Evolutionary conservation across 2,329 filamentous ascomycete species (phyloP).

Genomic region (Penicillium occitanis): DNA sequence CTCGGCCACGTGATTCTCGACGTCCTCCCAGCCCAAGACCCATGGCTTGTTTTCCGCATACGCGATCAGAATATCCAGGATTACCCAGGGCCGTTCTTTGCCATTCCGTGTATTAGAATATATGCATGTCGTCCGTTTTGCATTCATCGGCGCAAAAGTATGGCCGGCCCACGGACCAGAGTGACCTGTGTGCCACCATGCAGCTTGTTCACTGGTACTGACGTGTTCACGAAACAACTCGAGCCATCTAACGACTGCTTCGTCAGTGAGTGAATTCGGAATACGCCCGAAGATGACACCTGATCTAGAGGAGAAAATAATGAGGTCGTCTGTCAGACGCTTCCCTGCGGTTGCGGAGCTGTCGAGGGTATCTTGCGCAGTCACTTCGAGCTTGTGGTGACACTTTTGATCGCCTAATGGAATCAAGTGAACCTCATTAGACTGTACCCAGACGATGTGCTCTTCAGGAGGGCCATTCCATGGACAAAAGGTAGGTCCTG

Average conservation of each 20-base stretch:
- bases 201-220: neutral
- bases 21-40: neutral
- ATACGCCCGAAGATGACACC: conserved; percentile 16
- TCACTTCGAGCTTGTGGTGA: conserved; percentile 4
- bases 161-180: neutral
- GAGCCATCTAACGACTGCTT: conserved; percentile 3
- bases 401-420: neutral
- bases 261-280: neutral
- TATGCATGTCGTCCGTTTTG: neutral
- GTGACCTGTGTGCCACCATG: conserved; percentile 14
- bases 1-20: neutral
- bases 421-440: conserved; percentile 4
- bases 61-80: neutral
- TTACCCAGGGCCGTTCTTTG: neutral
- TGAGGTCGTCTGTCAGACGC: conserved; percentile 3
- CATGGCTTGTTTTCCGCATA: conserved; percentile 12
- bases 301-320: conserved; percentile 7
- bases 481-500: neutral
- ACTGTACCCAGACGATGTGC: neutral
- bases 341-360: neutral
- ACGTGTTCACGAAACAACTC: neutral
- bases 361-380: conserved; percentile 1
- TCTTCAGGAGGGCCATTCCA: neutral
- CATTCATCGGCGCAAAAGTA: conserved; percentile 6
- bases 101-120: neutral